A percentile compares a stretch with the other conserved stretches of the same genome.
Evolutionary conservation across 331 rosid genomes (phyloP).

Genomic region (Saraca asoca): DNA sequence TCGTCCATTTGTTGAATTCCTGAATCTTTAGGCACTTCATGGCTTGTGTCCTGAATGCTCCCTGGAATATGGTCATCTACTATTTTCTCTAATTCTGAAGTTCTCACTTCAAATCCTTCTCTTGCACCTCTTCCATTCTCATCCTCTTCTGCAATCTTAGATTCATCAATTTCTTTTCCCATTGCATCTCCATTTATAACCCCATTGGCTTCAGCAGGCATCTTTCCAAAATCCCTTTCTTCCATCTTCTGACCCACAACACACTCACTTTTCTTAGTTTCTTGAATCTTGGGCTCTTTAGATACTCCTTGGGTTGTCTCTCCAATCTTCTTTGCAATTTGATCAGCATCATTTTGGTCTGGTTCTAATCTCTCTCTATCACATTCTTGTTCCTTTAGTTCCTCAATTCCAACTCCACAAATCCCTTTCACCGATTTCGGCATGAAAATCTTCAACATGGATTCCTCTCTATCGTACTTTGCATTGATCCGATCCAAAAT

Average conservation of each 20-base stretch:
- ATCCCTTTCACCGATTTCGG: slow-evolving; percentile 63
- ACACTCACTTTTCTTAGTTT: neutral
- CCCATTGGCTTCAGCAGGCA: neutral
- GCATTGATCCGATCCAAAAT: slow-evolving; percentile 67
- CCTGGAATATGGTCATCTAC: no score
- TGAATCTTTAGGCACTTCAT: no score
- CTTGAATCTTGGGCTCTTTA: neutral
- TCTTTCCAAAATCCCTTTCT: neutral
- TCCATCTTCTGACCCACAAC: neutral
- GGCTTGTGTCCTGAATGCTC: no score
- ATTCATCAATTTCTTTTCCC: slow-evolving; percentile 14
- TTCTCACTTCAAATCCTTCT: slow-evolving; percentile 20
- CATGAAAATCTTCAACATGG: slow-evolving; percentile 52
- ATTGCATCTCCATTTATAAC: slow-evolving; percentile 14
- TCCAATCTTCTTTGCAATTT: slow-evolving; percentile 18
- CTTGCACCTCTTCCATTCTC: slow-evolving; percentile 1
- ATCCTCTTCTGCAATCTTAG: slow-evolving; percentile 6
- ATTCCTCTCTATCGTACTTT: slow-evolving; percentile 53
- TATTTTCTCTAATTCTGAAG: no score
- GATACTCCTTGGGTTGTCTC: neutral
- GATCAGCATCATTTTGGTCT: slow-evolving; percentile 31
- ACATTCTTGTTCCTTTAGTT: slow-evolving; percentile 48
- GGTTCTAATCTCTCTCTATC: slow-evolving; percentile 27
- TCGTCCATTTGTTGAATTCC: no score
- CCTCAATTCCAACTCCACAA: slow-evolving; percentile 54